Evolutionary conservation across 2,329 filamentous ascomycete species (phyloP), one percentile per base, ranked within the genome.

Genomic region (Alternaria postmessia): DNA sequence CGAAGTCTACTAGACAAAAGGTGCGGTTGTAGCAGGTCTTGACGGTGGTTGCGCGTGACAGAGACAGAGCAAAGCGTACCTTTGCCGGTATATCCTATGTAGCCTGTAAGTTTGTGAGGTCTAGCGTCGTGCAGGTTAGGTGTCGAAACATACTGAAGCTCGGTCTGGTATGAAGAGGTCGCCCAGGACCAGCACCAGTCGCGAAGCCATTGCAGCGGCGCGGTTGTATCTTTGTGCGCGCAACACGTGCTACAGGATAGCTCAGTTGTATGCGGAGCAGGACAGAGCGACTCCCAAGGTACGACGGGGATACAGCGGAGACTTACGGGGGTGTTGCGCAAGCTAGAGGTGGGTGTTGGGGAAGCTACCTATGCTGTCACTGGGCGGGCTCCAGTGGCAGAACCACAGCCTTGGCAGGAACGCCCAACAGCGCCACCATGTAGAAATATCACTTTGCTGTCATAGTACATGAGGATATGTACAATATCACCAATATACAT

Each of bases 91-190:
- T 80, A 54, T 80, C 79, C 78, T 80, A 76, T 66, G 64, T 49
- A 49, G 61, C 70, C 72, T 77, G 75, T 79, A 69, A 78, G 75
- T 70, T 63, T 74, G 75, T 76, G 71, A 76, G 73, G 72, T 63
- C 70, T 59, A 66, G 68, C 63, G 59, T 53, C 53, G 54, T 51
- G 54, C 48, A 57, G 26, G 28, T 43, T 34, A 39, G 22, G 36
- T 43, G 39, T 30, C 36, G 20, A 39, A 46, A 69, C 78, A 61
- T 77, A 80, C 78, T 56, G 77, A 64, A 69, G 78, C 78, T 70
- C 78, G 66, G 60, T 80, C 78, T 66, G 78, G 78, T 68, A 80
- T 80, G 69, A 80, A 80, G 59, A 80, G 75, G 74, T 80, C 78
- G 61, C 78, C 78, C 52, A 80, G 68, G 61, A 74, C 76, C 63